Conservation (phyloP, 495 filamentous ascomycete species). For the Massariosphaeria phaeospora region DNA sequence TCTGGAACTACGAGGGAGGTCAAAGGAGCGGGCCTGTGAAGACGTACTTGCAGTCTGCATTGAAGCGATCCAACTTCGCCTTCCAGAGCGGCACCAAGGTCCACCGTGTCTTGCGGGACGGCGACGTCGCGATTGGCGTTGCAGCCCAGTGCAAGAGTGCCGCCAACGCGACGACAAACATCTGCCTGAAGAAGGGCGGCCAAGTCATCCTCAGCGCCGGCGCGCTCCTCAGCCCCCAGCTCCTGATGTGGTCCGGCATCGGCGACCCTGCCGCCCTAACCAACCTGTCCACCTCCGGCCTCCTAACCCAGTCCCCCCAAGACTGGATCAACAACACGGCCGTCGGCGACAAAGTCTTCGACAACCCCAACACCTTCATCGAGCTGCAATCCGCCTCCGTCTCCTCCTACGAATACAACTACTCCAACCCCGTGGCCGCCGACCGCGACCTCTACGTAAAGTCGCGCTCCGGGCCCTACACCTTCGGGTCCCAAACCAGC, state of each 20-base stretch:
- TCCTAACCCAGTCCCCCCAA: slow-evolving; percentile 24
- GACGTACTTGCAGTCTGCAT: slow-evolving; percentile 14
- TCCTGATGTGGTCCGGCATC: slow-evolving; percentile 18
- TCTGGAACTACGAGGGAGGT: slow-evolving; percentile 5
- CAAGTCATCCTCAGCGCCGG: slow-evolving; percentile 16
- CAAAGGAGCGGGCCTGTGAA: slow-evolving; percentile 19
- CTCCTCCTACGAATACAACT: slow-evolving; percentile 40
- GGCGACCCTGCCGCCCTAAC: slow-evolving; percentile 31
- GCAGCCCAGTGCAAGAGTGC: slow-evolving; percentile 13
- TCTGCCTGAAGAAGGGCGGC: slow-evolving; percentile 16
- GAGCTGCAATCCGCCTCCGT: slow-evolving; percentile 38
- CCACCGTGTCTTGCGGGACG: slow-evolving; percentile 10
- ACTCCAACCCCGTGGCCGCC: slow-evolving; percentile 34
- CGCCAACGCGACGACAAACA: slow-evolving; percentile 14
- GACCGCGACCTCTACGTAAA: slow-evolving; percentile 40
- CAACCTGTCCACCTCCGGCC: slow-evolving; percentile 30
- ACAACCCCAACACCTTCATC: slow-evolving; percentile 47
- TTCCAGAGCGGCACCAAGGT: slow-evolving; percentile 12
- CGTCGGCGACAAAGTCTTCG: slow-evolving; percentile 43
- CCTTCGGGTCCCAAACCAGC: slow-evolving; percentile 41
- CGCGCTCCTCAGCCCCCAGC: slow-evolving; percentile 16
- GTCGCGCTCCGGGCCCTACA: slow-evolving; percentile 40
- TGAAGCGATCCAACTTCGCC: slow-evolving; percentile 11
- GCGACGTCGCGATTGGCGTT: slow-evolving; percentile 26
- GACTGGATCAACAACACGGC: slow-evolving; percentile 41